Evolutionary conservation across 2,329 filamentous ascomycete genomes (phyloP), one percentile per base, ranked within the genome.

Genomic region (Paracoccidioides lutzii): DNA sequence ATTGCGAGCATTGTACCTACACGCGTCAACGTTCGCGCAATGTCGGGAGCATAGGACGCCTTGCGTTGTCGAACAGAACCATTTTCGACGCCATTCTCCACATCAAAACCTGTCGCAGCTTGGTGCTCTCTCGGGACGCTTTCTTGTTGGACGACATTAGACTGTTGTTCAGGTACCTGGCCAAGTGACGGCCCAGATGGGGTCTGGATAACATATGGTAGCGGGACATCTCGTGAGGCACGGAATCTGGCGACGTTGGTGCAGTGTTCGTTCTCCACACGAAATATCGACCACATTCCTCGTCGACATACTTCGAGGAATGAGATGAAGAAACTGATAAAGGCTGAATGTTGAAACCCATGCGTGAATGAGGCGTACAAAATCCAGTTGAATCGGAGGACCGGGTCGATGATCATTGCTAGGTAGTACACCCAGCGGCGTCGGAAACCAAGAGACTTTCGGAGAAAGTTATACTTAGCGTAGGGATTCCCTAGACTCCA

Each of bases 241-340:
- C 94, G 90, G 78, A 94, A 94, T 61, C 88, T 83, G 15, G 83
- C 81, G 2, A 98, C 91, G 63, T 96, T 95, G 55, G 86, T 84
- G 71, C 90, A 95, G 72, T 98, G 93, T 65, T 98, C 93, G 69
- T 98, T 98, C 71, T 98, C 93, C 32, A 98, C 90, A 43, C 93
- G 88, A 68, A 98, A 87, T 3, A 97, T 76, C 0, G 86, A 84
- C 93, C 93, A 98, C 66, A 96, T 82, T 59, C 89, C 90, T 67
- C 93, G 78, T 37, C 93, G 82, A n/a, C 81, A 78, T 28, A 95
- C 82, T 68, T 98, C 93, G 7, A 84, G 81, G 3, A 96, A 73
- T 1, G 81, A 79, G 14, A 96, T 81, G 35, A 87, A 62, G 70
- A 97, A 97, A 1, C 88, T 90, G 4, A 90, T 80, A 1, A 90